A percentile compares a stretch with the other conserved stretches of the same genome.
Evolutionary conservation across 495 filamentous ascomycete species (phyloP).

Genomic region (Penicillium ucsense): DNA sequence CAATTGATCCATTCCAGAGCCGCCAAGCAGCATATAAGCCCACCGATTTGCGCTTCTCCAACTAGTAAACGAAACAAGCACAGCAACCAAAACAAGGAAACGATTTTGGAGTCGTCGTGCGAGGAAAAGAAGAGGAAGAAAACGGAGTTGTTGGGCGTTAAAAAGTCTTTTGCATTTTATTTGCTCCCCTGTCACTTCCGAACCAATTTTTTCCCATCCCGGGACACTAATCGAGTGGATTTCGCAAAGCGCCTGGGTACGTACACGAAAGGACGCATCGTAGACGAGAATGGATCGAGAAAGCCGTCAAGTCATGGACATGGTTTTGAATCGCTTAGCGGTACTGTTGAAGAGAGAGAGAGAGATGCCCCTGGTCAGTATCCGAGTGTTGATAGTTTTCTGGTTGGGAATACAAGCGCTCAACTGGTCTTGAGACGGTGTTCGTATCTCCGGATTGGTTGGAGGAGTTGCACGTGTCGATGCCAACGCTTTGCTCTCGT

Average conservation of each 20-base stretch:
- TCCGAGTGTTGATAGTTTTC: not conserved
- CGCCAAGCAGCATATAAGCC: too few relatives aligned
- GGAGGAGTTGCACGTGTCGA: too few relatives aligned
- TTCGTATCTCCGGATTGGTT: too few relatives aligned
- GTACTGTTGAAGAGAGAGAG: slow-evolving; percentile 29
- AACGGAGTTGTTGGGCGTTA: slow-evolving; percentile 8
- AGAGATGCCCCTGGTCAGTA: slow-evolving; percentile 5
- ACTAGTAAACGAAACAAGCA: slow-evolving; percentile 6
- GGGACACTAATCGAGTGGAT: slow-evolving; percentile 6
- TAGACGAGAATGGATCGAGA: slow-evolving; percentile 30
- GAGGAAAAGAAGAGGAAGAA: slow-evolving; percentile 10
- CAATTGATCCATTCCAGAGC: slow-evolving; percentile 11
- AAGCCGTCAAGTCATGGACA: slow-evolving; percentile 22
- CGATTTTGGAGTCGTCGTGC: slow-evolving; percentile 14
- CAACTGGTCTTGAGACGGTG: too few relatives aligned
- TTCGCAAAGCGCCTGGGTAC: slow-evolving; percentile 16
- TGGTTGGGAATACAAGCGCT: too few relatives aligned
- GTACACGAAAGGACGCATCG: slow-evolving; percentile 16
- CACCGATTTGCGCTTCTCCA: not conserved
- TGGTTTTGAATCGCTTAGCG: slow-evolving; percentile 38
- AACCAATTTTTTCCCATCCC: slow-evolving; percentile 9
- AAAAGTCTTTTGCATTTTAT: not conserved
- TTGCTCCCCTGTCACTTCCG: slow-evolving; percentile 9
- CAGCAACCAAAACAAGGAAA: slow-evolving; percentile 5
- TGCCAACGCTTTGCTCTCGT: too few relatives aligned